These are phyloP conservation scores for Agaricus sinodeliciosus DNA, from an alignment of 768 basidiomycete genomes.

Conservation along the genomic window DNA sequence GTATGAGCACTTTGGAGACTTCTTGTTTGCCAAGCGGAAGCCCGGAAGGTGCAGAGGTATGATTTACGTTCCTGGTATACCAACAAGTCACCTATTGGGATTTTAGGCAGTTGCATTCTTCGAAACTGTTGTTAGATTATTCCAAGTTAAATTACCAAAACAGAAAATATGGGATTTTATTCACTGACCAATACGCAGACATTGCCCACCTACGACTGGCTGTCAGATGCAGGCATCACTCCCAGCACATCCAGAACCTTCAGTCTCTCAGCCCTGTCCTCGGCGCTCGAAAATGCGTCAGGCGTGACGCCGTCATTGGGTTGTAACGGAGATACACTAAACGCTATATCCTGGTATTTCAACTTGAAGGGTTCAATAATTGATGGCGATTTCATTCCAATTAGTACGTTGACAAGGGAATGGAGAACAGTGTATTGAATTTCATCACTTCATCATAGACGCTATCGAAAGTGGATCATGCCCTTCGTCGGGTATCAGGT, in stretches of 20 bases:
- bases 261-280: conserved; percentile 44
- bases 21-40: conserved; percentile 58
- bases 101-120: conserved; percentile 63
- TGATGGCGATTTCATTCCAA: conserved; percentile 57
- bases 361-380: conserved; percentile 59
- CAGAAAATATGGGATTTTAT: conserved; percentile 23
- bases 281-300: conserved; percentile 48
- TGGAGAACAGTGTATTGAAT: not conserved
- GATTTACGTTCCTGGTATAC: not conserved
- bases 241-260: conserved; percentile 56
- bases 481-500: conserved; percentile 50
- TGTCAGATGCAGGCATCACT: conserved; percentile 64
- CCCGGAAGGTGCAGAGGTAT: conserved; percentile 52
- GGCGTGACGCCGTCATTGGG: conserved; percentile 41
- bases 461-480: conserved; percentile 45
- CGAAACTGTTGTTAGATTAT: conserved; percentile 48
- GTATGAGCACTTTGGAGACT: conserved; percentile 51
- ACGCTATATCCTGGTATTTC: conserved; percentile 54
- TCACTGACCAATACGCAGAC: conserved; percentile 23
- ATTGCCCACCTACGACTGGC: conserved; percentile 71
- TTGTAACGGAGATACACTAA: conserved; percentile 23
- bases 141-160: conserved; percentile 33
- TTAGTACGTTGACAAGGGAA: conserved; percentile 31
- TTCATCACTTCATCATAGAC: conserved; percentile 33
- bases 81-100: not conserved